Evolutionary conservation across 176 grass and related monocot species (phyloP), one percentile per base, ranked within the genome.

Genomic region (Eragrostis nindensis): DNA sequence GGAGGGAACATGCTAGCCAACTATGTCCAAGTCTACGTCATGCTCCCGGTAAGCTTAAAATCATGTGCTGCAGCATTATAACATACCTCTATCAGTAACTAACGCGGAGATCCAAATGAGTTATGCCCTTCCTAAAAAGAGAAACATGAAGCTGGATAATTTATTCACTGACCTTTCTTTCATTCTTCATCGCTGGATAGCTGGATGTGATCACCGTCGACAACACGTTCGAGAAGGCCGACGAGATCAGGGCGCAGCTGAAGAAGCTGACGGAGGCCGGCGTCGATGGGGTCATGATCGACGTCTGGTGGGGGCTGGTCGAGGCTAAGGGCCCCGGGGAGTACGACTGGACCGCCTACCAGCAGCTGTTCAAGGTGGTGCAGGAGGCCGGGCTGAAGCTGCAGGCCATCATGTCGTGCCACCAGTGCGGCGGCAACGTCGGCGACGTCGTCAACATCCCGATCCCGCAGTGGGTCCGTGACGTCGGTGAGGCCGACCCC

Each of bases 231-330:
- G 82, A 78, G 79, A 91, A 86, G 80, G 60, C 71, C 47, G 86
- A 91, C 4, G 80, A 90, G 50, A 75, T 75, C 39, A 78, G 80
- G 72, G 70, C 56, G 21, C 86, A 86, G 72, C 83, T 94, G 40
- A 69, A 86, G 72, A 82, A 84, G 80, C 86, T 94, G 71, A 40
- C 8, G 4, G 83, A 74, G 53, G 90, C 92, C 1, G 74, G 89
- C 0, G 90, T 89, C 14, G 92, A 98, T 5, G 90, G 92, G 4
- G 75, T 98, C 66, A 98, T 98, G 95, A 50, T 92, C 29, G 95
- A 98, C 62, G 88, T 98, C 26, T 98, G 95, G 92, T 98, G 95
- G 95, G 95, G 95, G 52, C 84, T 98, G 38, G 87, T 91, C 26
- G 95, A 94, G 76, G 89, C 57, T 7, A 55, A 89, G 50, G 78